phyloP scores from a whole-genome alignment of 129 eudicot species.

The Helianthus annuus region DNA sequence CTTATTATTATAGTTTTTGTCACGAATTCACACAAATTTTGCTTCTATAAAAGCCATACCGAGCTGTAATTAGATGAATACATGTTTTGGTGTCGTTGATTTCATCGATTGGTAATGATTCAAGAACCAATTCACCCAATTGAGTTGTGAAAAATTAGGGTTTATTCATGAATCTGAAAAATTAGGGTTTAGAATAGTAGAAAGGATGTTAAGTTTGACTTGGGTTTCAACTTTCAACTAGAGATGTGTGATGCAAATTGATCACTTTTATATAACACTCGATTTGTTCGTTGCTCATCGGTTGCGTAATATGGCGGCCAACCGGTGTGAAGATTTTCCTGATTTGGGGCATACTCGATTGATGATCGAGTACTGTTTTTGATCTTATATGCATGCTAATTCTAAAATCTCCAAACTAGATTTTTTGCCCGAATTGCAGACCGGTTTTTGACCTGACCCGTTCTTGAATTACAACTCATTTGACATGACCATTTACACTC shows the following conservation, averaged over 20 bases:
- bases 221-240: neutral
- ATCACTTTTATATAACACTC: neutral
- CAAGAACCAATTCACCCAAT: neutral
- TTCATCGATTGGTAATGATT: neutral
- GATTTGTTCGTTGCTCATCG: too few species aligned
- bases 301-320: neutral
- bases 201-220: neutral
- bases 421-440: neutral
- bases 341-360: neutral
- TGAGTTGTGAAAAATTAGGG: conserved; percentile 10
- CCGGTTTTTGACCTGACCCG: neutral
- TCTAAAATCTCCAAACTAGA: neutral
- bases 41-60: too few species aligned
- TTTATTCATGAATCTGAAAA: conserved; percentile 2
- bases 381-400: neutral
- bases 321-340: neutral
- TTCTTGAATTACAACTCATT: neutral
- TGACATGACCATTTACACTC: neutral
- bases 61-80: conserved; percentile 6
- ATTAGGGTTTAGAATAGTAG: neutral
- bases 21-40: neutral
- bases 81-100: conserved; percentile 13
- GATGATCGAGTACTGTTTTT: neutral
- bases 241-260: conserved; percentile 2
- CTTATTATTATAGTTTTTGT: neutral